These are phyloP conservation scores for Fusarium denticulatum DNA, from an alignment of 2,329 filamentous ascomycete species.

Conservation along the genomic window DNA sequence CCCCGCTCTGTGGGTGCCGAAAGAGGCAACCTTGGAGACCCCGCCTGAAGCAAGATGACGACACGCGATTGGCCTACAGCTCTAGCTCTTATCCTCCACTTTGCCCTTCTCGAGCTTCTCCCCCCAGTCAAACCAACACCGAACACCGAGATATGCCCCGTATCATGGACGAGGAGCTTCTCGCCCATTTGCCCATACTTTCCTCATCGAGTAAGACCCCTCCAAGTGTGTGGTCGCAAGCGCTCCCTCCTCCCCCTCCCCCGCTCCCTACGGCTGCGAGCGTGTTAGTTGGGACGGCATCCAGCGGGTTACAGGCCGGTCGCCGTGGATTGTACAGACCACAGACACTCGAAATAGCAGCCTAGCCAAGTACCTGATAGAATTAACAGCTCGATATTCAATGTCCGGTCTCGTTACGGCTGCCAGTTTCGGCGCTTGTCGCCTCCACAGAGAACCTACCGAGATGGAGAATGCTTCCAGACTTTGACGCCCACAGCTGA, in stretches of 20 bases:
- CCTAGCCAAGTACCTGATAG: constrained; percentile 1
- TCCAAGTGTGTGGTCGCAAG: constrained; percentile 28
- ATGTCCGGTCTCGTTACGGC: constrained; percentile 8
- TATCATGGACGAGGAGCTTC: constrained; percentile 10
- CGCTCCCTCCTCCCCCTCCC: constrained; percentile 16
- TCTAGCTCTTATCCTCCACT: constrained; percentile 15
- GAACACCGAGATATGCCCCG: constrained; percentile 47
- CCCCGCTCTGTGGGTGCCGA: constrained; percentile 24
- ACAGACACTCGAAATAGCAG: not conserved
- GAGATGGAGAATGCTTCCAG: constrained; percentile 20
- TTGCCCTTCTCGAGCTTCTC: constrained; percentile 14
- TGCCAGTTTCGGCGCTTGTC: constrained; percentile 11
- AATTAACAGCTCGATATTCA: not conserved
- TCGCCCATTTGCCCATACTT: constrained; percentile 30
- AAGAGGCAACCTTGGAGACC: constrained; percentile 20
- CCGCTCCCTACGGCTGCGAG: constrained; percentile 19
- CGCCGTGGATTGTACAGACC: constrained; percentile 1
- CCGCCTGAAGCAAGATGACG: constrained; percentile 5
- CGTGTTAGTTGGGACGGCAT: constrained; percentile 21
- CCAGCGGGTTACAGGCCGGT: constrained; percentile 26
- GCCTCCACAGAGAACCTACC: not conserved
- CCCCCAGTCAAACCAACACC: constrained; percentile 32
- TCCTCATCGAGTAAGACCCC: constrained; percentile 37
- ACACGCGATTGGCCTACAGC: constrained; percentile 8
- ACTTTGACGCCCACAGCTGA: constrained; percentile 10